Conservation (phyloP, 352 stramenopile species). For the Phytophthora sp. region DNA sequence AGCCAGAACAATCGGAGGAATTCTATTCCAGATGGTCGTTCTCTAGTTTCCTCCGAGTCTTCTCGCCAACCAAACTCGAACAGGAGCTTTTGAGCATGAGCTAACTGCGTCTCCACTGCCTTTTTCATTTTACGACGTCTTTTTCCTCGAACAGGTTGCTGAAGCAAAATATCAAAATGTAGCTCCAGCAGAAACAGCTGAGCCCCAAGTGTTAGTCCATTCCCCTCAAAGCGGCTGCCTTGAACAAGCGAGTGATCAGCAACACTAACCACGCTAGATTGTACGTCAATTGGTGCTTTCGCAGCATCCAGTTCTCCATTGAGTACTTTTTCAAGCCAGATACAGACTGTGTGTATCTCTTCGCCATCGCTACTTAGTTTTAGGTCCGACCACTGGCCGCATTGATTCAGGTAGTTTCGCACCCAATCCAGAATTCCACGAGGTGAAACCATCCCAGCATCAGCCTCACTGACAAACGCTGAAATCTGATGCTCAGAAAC, state of each 20-base stretch:
- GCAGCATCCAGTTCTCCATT: conserved; percentile 36
- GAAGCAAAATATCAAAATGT: conserved; percentile 51
- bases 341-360: conserved; percentile 50
- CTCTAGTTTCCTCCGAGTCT: conserved; percentile 20
- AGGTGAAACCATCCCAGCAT: background rate
- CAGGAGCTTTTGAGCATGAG: conserved; percentile 42
- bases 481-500: conserved; percentile 15
- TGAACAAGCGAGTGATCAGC: conserved; percentile 21
- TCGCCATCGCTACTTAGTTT: conserved; percentile 39
- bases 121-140: conserved; percentile 28
- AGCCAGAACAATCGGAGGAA: conserved; percentile 66
- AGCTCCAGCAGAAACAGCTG: conserved; percentile 70
- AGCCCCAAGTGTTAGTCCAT: conserved; percentile 41
- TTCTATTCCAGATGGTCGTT: conserved; percentile 6
- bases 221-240: conserved; percentile 31
- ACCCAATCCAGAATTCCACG: conserved; percentile 34
- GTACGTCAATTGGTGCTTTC: conserved; percentile 2
- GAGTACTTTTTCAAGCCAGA: conserved; percentile 65
- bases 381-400: conserved; percentile 55
- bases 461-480: conserved; percentile 17
- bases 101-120: conserved; percentile 33
- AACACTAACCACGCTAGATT: conserved; percentile 18
- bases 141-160: conserved; percentile 29
- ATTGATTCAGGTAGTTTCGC: conserved; percentile 61
- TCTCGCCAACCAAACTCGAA: conserved; percentile 53